Evolutionary conservation across 2,329 filamentous ascomycete species (phyloP).

Genomic region (Fusarium sp.): DNA sequence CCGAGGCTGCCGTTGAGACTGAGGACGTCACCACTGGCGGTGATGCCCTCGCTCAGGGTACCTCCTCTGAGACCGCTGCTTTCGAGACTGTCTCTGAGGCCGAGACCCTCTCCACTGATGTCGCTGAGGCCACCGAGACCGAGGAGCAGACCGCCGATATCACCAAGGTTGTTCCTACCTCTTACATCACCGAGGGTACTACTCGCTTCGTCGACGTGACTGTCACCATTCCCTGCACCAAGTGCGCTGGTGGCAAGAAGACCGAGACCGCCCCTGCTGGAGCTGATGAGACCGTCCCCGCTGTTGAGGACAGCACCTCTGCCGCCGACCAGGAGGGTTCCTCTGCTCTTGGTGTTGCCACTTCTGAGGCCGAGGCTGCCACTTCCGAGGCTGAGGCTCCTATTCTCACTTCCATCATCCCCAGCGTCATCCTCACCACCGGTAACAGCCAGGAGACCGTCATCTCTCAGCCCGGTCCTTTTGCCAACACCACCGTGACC

Average conservation of each 20-base stretch:
- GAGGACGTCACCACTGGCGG: slow-evolving; percentile 17
- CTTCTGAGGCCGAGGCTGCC: slow-evolving; percentile 23
- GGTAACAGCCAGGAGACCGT: slow-evolving; percentile 26
- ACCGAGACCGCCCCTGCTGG: slow-evolving; percentile 14
- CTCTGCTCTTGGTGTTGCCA: slow-evolving; percentile 27
- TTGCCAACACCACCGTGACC: slow-evolving; percentile 37
- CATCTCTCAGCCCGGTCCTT: slow-evolving; percentile 27
- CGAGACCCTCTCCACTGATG: slow-evolving; percentile 13
- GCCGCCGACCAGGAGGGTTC: slow-evolving; percentile 22
- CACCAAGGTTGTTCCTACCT: slow-evolving; percentile 36
- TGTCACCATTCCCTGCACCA: slow-evolving; percentile 36
- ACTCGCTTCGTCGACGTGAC: slow-evolving; percentile 37
- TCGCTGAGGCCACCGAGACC: slow-evolving; percentile 3
- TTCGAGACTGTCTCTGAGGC: slow-evolving; percentile 4
- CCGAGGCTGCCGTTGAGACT: slow-evolving; percentile 5
- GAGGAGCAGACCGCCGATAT: slow-evolving; percentile 30
- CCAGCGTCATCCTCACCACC: slow-evolving; percentile 38
- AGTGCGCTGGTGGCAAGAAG: slow-evolving; percentile 28
- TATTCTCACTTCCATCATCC: slow-evolving; percentile 31
- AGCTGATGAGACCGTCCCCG: slow-evolving; percentile 16
- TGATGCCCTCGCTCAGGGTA: slow-evolving; percentile 16
- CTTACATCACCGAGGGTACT: slow-evolving; percentile 33
- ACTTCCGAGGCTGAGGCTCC: slow-evolving; percentile 23
- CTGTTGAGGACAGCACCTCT: slow-evolving; percentile 19
- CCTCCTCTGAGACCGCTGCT: slow-evolving; percentile 1